phyloP scores from a whole-genome alignment of 176 grass and related monocot species.

The Ananas comosus region DNA sequence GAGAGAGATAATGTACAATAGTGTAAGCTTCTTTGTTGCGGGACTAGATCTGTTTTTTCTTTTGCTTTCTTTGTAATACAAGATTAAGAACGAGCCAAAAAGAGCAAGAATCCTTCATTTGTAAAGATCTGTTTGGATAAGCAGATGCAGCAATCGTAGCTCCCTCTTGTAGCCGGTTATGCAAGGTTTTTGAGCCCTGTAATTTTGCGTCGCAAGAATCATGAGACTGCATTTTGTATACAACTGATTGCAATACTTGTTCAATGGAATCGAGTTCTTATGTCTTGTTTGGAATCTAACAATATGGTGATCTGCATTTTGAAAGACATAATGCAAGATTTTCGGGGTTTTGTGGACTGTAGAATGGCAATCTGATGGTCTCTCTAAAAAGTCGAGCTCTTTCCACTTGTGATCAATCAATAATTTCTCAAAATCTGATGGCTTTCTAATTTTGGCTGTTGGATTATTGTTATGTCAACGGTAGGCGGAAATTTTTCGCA shows the following conservation, averaged over 20 bases:
- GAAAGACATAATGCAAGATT: background rate
- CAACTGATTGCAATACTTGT: background rate
- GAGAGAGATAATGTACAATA: constrained; percentile 13
- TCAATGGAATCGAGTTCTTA: background rate
- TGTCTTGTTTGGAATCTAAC: background rate
- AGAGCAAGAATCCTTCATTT: constrained; percentile 29
- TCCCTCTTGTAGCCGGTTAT: constrained; percentile 33
- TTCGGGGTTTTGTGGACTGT: background rate
- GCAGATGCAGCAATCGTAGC: constrained; percentile 30
- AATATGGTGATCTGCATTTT: background rate
- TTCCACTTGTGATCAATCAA: no score
- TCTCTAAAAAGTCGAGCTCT: no score
- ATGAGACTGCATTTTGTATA: background rate
- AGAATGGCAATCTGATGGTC: background rate
- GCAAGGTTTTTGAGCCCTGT: constrained; percentile 40
- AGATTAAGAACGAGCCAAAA: constrained; percentile 30
- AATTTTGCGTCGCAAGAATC: constrained; percentile 42
- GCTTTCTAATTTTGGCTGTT: no score
- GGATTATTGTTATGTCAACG: no score
- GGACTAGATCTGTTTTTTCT: constrained; percentile 21
- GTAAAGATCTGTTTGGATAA: constrained; percentile 41
- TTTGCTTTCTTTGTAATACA: constrained; percentile 42
- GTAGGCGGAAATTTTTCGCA: no score
- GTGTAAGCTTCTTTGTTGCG: constrained; percentile 6
- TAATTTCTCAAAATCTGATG: no score